Percentiles rank a stretch among this genome's conserved stretches.
These are phyloP conservation scores for Calonectria henricotiae DNA, from an alignment of 2,329 filamentous ascomycete genomes.

Conservation along the genomic window DNA sequence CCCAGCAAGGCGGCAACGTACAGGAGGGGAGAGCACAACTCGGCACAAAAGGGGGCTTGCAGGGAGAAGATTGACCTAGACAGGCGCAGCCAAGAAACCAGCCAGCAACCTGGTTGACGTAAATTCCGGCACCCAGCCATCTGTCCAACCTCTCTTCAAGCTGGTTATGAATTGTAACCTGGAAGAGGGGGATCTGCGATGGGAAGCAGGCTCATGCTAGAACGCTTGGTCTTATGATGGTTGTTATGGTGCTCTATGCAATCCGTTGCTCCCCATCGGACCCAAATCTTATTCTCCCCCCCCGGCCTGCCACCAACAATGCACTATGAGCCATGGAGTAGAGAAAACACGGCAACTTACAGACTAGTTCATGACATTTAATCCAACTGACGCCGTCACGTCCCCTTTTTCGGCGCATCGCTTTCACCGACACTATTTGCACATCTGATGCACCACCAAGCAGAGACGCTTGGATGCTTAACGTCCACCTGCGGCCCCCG, in stretches of 20 bases:
- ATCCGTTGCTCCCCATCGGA: conserved; percentile 12
- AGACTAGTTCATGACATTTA: background rate
- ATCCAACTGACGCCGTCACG: conserved; percentile 19
- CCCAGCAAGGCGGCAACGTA: background rate
- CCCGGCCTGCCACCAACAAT: conserved; percentile 4
- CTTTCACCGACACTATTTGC: conserved; percentile 21
- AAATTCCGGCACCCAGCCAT: conserved; percentile 22
- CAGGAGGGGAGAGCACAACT: conserved; percentile 13
- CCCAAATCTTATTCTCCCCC: conserved; percentile 10
- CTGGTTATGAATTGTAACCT: background rate
- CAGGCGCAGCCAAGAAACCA: conserved; percentile 1
- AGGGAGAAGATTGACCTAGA: conserved; percentile 1
- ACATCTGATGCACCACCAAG: conserved; percentile 5
- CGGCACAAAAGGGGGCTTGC: conserved; percentile 28
- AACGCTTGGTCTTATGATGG: conserved; percentile 22
- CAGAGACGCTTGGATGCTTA: conserved; percentile 24
- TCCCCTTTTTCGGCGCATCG: conserved; percentile 24
- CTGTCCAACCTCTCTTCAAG: conserved; percentile 13
- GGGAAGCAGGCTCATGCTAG: conserved; percentile 26
- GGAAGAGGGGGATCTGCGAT: conserved; percentile 25
- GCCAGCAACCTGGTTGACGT: conserved; percentile 20
- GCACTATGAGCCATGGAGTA: background rate
- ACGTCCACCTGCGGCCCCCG: conserved; percentile 24
- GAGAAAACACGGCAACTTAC: background rate
- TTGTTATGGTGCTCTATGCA: conserved; percentile 22